Base-by-base conservation (phyloP, 2,329 filamentous ascomycete genomes). In the Sordariomycetes sp. region DNA sequence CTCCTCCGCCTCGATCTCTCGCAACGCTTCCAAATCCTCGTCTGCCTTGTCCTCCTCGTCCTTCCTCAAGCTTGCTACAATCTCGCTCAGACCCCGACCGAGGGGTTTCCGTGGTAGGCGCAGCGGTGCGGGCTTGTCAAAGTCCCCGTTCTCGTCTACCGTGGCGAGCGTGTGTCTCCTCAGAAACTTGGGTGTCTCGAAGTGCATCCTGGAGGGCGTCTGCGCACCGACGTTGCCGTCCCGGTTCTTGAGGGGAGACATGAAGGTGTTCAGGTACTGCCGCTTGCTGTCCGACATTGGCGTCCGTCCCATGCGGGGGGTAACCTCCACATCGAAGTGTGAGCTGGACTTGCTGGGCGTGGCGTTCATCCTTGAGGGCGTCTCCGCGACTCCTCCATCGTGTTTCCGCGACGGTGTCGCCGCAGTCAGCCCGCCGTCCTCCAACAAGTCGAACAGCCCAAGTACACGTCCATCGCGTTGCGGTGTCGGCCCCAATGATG, bases 401-500 rank as follows among this genome's bases (percentile, higher is more conserved):
- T 15, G n/a, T 10, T 30, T 16, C 12, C 18, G 27, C 6, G 15
- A 10, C 27, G 16, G 27, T 30, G 14, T 12, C 14, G 32, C 21
- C 3, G 12, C 21, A n/a, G 20, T 17, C 25, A 15, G 21, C 16
- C 65, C 63, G 27, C 63, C 61, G 37, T 72, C 66, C 18, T 64
- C 60, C 7, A 86, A 59, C 9, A 82, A 58, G 49, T 90, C 85
- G 50, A 92, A 92, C 14, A 92, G 59, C 5, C 85, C 83, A 3
- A 92, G 65, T 1, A 87, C 79, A 15, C 75, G 74, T 19, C 85
- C 85, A 51, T 90, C 82, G 40, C 78, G 76, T 48, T 90, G 85
- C 4, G 85, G 85, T 10, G 85, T 92, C 2, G 85, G 85, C 3
- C 82, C 83, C 40, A 92, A 72, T 1, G 68, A 72, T 5, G 72